Evolutionary conservation across 495 filamentous ascomycete species (phyloP), one percentile per base, ranked within the genome.

Genomic region (Podospora appendiculata): DNA sequence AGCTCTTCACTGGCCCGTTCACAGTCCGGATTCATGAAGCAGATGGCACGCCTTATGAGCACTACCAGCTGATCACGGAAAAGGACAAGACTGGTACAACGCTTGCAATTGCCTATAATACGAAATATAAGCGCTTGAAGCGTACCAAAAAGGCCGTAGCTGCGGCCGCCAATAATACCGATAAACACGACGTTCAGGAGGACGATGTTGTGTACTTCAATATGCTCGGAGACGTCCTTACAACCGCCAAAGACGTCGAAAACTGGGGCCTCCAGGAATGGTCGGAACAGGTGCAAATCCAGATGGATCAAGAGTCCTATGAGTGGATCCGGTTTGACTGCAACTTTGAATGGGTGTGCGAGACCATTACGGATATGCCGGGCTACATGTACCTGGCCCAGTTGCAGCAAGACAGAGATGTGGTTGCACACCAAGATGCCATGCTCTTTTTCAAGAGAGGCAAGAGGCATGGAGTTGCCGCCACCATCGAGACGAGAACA

Each of bases 291-390:
- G 86, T 90, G 11, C 90, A 97, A 62, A 78, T 84, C 8, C 77
- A 79, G 53, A 99, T 99, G 94, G 88, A 89, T 39, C 83, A 90
- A 48, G 93, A 99, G 62, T 93, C 87, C 3, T 99, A 96, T 62
- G 93, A 99, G 65, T 99, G 93, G 93, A 93, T 97, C 53, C 83
- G 93, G 13, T 87, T 97, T 77, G 93, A 99, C 69, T 89, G 91
- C 16, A 93, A 99, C 67, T 96, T 96, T 58, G 93, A 99, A 62
- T 99, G 93, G 93, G 82, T 96, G 39, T 91, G 88, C 70, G 85
- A 85, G 47, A 81, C 81, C 40, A 61, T 69, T 13, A 76, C 91
- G 45, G 82, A 79, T 33, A 88, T 95, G 82, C 89, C 88, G 8
- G 78, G 85, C 2, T 97, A 96, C 72, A 99, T 99, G 93, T 96